phyloP scores from a whole-genome alignment of 164 flowering plant genomes.

The Litsea cubeba region DNA sequence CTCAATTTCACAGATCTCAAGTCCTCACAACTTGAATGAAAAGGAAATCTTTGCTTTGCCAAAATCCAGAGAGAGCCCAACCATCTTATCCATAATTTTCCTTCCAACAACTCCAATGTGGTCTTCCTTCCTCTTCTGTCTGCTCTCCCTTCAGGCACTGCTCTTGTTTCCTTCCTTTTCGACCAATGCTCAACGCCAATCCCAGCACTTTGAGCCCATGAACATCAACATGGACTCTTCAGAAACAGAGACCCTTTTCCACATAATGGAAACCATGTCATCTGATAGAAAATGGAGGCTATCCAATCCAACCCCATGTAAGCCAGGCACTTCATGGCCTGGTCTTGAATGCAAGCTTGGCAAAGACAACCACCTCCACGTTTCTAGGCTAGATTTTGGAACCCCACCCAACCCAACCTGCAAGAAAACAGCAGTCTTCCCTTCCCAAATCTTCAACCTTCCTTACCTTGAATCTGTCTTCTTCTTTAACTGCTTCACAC shows the following conservation, averaged over 20 bases:
- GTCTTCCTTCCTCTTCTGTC: constrained; percentile 12
- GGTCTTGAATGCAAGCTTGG: constrained; percentile 72
- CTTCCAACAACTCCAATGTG: constrained; percentile 17
- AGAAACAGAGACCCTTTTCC: constrained; percentile 63
- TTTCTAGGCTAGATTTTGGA: constrained; percentile 79
- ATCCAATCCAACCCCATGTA: constrained; percentile 62
- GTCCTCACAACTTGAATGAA: background rate
- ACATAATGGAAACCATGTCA: constrained; percentile 75
- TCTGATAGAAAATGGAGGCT: constrained; percentile 67
- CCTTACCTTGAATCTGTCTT: constrained; percentile 64
- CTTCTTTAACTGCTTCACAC: constrained; percentile 72
- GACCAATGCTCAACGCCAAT: constrained; percentile 10
- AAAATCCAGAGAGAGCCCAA: background rate
- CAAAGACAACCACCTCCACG: constrained; percentile 47
- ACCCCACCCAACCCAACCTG: constrained; percentile 59
- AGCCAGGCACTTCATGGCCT: constrained; percentile 59
- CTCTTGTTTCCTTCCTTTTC: constrained; percentile 11
- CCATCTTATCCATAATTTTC: background rate
- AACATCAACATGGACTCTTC: constrained; percentile 37
- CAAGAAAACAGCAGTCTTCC: constrained; percentile 54
- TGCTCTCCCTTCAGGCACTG: constrained; percentile 10
- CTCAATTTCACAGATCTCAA: constrained; percentile 17
- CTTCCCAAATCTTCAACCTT: constrained; percentile 52
- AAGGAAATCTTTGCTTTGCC: background rate
- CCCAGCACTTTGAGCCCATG: constrained; percentile 4